Evolutionary conservation across 768 basidiomycete species (phyloP), one percentile per base, ranked within the genome.

Genomic region (Lactarius indigo): DNA sequence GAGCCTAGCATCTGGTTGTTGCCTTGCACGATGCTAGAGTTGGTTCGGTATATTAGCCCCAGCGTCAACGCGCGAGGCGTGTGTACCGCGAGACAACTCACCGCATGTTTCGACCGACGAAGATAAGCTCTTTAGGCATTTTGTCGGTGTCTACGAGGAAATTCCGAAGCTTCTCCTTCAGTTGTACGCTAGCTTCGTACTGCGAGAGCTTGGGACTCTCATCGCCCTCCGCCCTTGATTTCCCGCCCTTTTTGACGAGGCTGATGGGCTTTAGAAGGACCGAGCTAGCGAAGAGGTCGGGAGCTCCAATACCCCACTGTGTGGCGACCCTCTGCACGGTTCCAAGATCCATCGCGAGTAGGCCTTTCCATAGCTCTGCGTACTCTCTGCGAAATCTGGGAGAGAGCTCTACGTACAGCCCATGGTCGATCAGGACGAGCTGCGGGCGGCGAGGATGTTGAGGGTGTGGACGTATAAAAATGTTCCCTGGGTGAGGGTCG

Each of bases 341-440:
- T 17, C 76, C 75, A 73, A 83, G 86, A 73, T 90, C 86, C 4
- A 81, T 81, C 1, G 80, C 79, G 23, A 87, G 76, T 72, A 90
- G 81, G 20, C 82, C 83, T 59, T 85, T 82, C 94, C 94, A 95
- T 5, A 96, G 78, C 5, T 79, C 77, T 20, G 90, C 88, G 80
- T 95, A 96, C 64, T 96, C 85, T 37, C 82, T 78, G 68, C 85
- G 83, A 75, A 97, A 94, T 1, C 79, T 74, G 20, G 88, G 83
- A 18, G 85, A 76, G 4, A 94, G 83, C 9, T 80, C 79, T 44
- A 96, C 91, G 73, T 96, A 97, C 13, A 98, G 79, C 1, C 96
- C 96, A 74, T 98, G 96, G 74, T 98, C 96, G 71, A 98, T 85
- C 15, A 97, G 80, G 37, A 97, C 90, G 68, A 94, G 80, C 71